These are phyloP conservation scores for Lasiodiplodia sp. DNA, from an alignment of 2,329 filamentous ascomycete genomes.

Conservation along the genomic window DNA sequence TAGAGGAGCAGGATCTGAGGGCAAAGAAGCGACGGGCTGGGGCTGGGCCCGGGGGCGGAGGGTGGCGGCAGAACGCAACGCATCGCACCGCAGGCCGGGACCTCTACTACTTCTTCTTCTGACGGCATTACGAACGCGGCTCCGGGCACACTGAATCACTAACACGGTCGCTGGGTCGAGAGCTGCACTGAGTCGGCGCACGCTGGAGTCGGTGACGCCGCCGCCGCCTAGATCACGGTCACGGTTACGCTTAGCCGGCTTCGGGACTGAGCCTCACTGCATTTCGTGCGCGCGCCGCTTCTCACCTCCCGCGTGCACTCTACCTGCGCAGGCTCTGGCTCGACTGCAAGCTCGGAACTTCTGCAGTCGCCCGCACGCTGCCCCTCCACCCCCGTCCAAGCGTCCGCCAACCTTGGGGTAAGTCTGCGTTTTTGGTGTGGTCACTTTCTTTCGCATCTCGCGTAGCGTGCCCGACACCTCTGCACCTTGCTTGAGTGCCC, in stretches of 20 bases:
- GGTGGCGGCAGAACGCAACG: constrained; percentile 27
- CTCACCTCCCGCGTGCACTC: constrained; percentile 28
- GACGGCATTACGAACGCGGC: constrained; percentile 25
- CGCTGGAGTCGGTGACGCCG: constrained; percentile 26
- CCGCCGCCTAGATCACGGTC: constrained; percentile 29
- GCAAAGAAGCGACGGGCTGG: constrained; percentile 15
- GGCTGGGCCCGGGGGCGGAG: constrained; percentile 20
- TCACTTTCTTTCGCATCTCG: constrained; percentile 31
- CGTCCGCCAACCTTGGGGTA: constrained; percentile 26
- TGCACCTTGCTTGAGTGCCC: constrained; percentile 45
- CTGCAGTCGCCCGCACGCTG: constrained; percentile 20
- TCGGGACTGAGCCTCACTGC: constrained; percentile 30
- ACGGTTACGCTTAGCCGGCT: constrained; percentile 30
- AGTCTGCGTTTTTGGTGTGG: constrained; percentile 26
- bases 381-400: constrained; percentile 5
- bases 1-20: constrained; percentile 60
- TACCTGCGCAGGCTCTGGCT: constrained; percentile 23
- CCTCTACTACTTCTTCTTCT: constrained; percentile 9
- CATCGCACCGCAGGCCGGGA: constrained; percentile 17
- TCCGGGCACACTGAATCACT: not conserved
- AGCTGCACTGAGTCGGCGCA: constrained; percentile 13
- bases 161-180: constrained; percentile 1
- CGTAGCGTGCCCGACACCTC: constrained; percentile 43
- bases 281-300: constrained; percentile 29
- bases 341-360: constrained; percentile 19